Percentiles rank a stretch among this genome's conserved stretches.
Conservation (phyloP, 73 alveolate genomes). For the Breviolum minutum region DNA sequence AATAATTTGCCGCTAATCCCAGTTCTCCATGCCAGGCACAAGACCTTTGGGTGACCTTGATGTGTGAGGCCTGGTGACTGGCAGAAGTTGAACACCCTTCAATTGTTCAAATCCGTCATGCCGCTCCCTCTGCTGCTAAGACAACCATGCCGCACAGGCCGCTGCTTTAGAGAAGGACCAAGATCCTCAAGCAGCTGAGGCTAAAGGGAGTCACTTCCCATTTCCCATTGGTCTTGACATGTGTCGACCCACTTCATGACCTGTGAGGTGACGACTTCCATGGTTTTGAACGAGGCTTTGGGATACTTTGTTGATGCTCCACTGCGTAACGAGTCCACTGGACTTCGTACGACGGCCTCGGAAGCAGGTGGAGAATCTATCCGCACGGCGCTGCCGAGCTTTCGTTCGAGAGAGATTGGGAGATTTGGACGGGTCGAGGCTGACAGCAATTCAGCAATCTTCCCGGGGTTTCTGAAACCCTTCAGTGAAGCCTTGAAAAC, state of each 20-base stretch:
- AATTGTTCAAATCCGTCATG: too few species aligned
- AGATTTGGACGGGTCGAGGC: constrained; percentile 39
- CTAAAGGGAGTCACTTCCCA: neutral
- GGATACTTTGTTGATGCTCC: neutral
- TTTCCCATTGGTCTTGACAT: neutral
- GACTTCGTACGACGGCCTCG: neutral
- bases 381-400: constrained; percentile 63
- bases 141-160: neutral
- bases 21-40: neutral
- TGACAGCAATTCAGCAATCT: too few species aligned
- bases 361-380: neutral
- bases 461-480: neutral
- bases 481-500: neutral
- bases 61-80: constrained; percentile 49
- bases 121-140: too few species aligned
- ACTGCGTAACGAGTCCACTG: neutral
- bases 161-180: neutral
- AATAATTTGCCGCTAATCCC: too few species aligned
- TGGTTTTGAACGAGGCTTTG: constrained; percentile 51
- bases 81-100: too few species aligned
- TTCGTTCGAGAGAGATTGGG: constrained; percentile 31
- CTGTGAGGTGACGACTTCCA: constrained; percentile 19
- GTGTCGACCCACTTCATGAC: too few species aligned
- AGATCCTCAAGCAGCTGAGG: constrained; percentile 16
- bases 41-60: constrained; percentile 48